Conservation (phyloP, 257 asterid genomes). For the Capsicum rhomboideum region DNA sequence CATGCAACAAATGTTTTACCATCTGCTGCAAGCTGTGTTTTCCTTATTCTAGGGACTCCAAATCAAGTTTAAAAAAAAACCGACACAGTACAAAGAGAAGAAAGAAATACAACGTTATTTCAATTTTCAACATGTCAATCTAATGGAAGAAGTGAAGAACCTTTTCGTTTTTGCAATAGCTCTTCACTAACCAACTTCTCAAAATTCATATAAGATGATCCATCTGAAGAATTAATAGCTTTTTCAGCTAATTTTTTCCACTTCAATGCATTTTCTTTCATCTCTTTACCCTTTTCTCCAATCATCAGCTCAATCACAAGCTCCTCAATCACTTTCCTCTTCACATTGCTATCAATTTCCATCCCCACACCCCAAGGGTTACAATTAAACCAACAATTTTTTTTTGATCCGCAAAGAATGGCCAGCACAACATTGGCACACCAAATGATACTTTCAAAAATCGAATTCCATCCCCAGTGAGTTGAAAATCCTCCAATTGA, state of each 20-base stretch:
- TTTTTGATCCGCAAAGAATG: constrained; percentile 10
- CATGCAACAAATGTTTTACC: not conserved
- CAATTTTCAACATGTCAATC: not conserved
- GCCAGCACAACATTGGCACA: constrained; percentile 25
- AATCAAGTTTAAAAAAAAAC: not conserved
- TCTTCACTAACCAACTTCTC: constrained; percentile 8
- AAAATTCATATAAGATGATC: constrained; percentile 12
- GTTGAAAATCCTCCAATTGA: constrained; percentile 18
- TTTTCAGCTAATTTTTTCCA: constrained; percentile 13
- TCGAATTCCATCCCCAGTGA: constrained; percentile 26
- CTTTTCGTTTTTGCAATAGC: not conserved
- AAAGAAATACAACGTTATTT: not conserved
- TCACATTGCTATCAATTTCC: constrained; percentile 15
- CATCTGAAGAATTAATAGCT: not conserved
- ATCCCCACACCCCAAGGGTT: constrained; percentile 8
- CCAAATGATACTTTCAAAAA: constrained; percentile 12
- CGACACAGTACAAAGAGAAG: not conserved
- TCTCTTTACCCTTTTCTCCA: constrained; percentile 10
- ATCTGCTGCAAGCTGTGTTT: not conserved
- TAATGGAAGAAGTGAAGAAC: not conserved
- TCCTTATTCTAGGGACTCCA: not conserved
- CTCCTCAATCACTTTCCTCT: constrained; percentile 10
- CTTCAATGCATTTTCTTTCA: constrained; percentile 11
- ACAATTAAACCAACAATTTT: constrained; percentile 19
- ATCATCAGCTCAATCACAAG: constrained; percentile 18